Base-by-base conservation (phyloP, 2,329 filamentous ascomycete species). In the Verticillium dahliae region DNA sequence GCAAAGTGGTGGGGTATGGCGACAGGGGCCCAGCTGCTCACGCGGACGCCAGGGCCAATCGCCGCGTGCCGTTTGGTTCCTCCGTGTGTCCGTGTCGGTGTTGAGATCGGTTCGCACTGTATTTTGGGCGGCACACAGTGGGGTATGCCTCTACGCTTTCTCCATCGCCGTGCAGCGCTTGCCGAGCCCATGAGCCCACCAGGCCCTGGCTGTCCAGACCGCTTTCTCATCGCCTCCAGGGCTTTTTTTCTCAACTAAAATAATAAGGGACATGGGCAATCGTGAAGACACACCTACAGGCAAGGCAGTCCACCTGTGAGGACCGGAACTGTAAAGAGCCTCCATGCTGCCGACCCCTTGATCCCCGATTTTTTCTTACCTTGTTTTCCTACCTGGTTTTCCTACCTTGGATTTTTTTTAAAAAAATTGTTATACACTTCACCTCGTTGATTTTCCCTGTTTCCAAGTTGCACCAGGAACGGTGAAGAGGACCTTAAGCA, bases 1-100 rank as follows among this genome's bases (percentile, higher is more conserved):
- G 63, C 65, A 65, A 60, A 60, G 62, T 45, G 63, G 66, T 68
- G 66, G 66, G 66, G 65, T 58, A 45, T 56, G 45, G 62, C 54
- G 62, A 56, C 56, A 55, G 60, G 62, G 66, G 65, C 59, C 54
- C 60, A 57, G 55, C 55, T 62, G 58, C 61, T 62, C 65, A 64
- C 63, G 62, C 62, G 62, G 63, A 54, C 57, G 22, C 45, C 35
- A 59, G 22, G 50, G 11, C 66, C 66, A 67, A 67, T 67, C 62
- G 63, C 61, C 61, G 60, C 41, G 62, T 60, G 63, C 50, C 33
- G 35, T 50, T 54, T 50, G 33, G 37, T 41, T 58, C 50, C 59
- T 60, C 63, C 57, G 61, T 64, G 62, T 39, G 61, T 50, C 22
- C n/a, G 13, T 37, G 31, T 31, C 60, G 39, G 56, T 59, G 45